A percentile compares a stretch with the other conserved stretches of the same genome.
Evolutionary conservation across 73 alveolate genomes (phyloP).

Genomic region (Paramecium primaurelia): DNA sequence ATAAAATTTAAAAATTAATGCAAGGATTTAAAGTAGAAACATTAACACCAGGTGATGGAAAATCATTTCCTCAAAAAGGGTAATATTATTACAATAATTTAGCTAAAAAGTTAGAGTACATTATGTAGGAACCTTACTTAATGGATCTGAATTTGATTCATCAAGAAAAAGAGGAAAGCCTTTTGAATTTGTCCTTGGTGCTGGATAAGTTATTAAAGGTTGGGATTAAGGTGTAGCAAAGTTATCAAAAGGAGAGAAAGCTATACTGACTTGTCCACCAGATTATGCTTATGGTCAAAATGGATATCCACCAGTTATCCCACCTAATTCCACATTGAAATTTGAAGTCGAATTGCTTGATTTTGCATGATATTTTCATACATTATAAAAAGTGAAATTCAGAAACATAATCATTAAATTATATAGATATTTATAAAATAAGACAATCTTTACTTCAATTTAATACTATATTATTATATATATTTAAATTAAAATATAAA

Average conservation of each 20-base stretch:
- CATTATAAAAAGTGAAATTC: background rate
- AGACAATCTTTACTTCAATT: background rate
- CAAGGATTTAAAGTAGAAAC: conserved; percentile 66
- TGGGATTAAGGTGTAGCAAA: conserved; percentile 96
- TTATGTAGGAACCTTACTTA: conserved; percentile 88
- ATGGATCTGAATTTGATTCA: conserved; percentile 92
- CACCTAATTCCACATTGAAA: conserved; percentile 85
- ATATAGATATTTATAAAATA: background rate
- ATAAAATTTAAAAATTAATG: background rate
- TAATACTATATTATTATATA: background rate
- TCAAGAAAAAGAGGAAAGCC: conserved; percentile 91
- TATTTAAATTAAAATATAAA: background rate
- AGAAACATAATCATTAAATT: no score
- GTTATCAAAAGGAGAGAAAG: conserved; percentile 88
- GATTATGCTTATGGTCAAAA: conserved; percentile 92
- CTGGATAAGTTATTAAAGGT: conserved; percentile 96
- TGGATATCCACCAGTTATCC: conserved; percentile 94
- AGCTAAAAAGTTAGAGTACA: conserved; percentile 80
- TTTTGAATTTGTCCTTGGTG: conserved; percentile 85
- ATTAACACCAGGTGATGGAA: conserved; percentile 89
- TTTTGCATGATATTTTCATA: background rate
- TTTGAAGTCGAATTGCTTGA: conserved; percentile 89
- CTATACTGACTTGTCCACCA: conserved; percentile 81
- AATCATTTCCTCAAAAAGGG: conserved; percentile 90
- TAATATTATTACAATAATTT: background rate